Evolutionary conservation across 2,329 filamentous ascomycete species (phyloP), one percentile per base, ranked within the genome.

Genomic region (Ascosphaera pollenicola): DNA sequence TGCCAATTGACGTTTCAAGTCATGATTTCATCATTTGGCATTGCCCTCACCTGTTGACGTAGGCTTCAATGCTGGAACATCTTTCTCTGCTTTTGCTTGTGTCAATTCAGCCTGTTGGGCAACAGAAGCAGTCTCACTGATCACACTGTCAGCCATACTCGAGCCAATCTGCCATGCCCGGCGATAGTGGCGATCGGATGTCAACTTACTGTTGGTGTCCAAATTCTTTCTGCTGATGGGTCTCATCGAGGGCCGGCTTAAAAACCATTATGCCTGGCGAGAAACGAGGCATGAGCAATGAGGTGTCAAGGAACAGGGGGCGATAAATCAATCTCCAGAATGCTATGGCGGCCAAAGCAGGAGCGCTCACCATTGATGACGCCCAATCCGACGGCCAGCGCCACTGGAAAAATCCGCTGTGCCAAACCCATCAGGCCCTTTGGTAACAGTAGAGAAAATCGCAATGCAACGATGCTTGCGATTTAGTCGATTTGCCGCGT

Each of bases 141-240:
- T n/a, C n/a, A n/a, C n/a, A n/a, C n/a, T n/a, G n/a, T n/a, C n/a
- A n/a, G n/a, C n/a, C n/a, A n/a, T n/a, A n/a, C n/a, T n/a, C n/a
- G n/a, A n/a, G n/a, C n/a, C n/a, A n/a, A n/a, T n/a, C n/a, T n/a
- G n/a, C n/a, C n/a, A n/a, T n/a, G n/a, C n/a, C n/a, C n/a, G n/a
- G n/a, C n/a, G n/a, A n/a, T n/a, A n/a, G n/a, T n/a, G n/a, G n/a
- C n/a, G n/a, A n/a, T n/a, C n/a, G n/a, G n/a, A n/a, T n/a, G n/a
- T n/a, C 77, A 74, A 39, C 66, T 62, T 31, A 66, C 59, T 2
- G 71, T 57, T 6, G 66, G 63, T 36, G 70, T 59, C 15, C 47
- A 35, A 42, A 13, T 28, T 28, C 36, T 40, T 46, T 48, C 38
- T 53, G 53, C 26, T 58, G 54, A 17, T 58, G 50, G 26, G 58